These are phyloP conservation scores for Silene latifolia DNA, from an alignment of 148 eudicot species.

Conservation along the genomic window DNA sequence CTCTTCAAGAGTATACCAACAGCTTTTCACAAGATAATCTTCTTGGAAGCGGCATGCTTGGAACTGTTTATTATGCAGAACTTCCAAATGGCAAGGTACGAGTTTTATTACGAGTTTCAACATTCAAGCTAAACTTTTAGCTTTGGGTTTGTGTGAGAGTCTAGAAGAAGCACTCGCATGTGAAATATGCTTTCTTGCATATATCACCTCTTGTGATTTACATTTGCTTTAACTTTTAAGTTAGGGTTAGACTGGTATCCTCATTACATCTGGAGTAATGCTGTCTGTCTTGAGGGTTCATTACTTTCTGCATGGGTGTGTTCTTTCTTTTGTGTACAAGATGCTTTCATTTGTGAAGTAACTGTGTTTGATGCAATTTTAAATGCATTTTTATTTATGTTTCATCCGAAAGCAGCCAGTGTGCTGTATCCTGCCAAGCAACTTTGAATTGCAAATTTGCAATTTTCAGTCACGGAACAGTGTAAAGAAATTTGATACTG, in stretches of 20 bases:
- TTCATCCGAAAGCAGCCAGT: too few species aligned
- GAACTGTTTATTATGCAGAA: constrained; percentile 80
- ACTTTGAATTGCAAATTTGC: too few species aligned
- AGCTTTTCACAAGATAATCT: constrained; percentile 95
- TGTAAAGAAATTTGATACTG: too few species aligned
- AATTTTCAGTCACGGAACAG: too few species aligned
- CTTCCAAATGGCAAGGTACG: constrained; percentile 78
- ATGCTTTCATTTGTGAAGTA: too few species aligned
- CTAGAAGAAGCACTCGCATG: neutral
- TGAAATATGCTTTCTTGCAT: neutral
- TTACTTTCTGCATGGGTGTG: neutral
- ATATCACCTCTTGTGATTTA: neutral
- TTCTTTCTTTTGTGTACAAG: neutral
- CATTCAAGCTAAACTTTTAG: neutral
- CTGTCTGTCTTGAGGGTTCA: too few species aligned
- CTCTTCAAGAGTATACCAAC: constrained; percentile 88
- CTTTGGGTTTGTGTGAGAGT: neutral
- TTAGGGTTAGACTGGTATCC: too few species aligned
- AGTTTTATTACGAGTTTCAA: neutral
- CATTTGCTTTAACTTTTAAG: neutral
- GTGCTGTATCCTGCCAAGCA: too few species aligned
- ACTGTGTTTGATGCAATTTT: too few species aligned
- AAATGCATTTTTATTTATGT: too few species aligned
- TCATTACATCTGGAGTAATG: too few species aligned
- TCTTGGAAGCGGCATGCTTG: constrained; percentile 85